Percentiles rank a stretch among this genome's conserved stretches.
Evolutionary conservation across 1,284 basidiomycete species (phyloP).

Genomic region (Sanghuangporus weigelae): DNA sequence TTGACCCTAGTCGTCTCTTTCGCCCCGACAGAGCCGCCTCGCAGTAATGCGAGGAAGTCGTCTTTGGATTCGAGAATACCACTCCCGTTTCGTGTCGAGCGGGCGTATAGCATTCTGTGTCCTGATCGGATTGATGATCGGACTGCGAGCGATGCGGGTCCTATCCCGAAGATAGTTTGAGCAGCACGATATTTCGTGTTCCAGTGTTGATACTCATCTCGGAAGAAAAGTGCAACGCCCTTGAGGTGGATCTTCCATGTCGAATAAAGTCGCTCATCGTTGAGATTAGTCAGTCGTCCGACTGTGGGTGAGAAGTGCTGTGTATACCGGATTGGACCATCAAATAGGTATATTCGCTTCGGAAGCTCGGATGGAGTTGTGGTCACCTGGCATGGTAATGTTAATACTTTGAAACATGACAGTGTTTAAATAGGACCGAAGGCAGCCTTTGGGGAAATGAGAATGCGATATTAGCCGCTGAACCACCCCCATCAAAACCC

Average conservation of each 20-base stretch:
- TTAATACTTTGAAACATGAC: not conserved
- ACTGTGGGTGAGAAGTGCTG: conserved; percentile 64
- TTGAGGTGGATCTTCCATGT: conserved; percentile 75
- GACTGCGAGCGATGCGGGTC: conserved; percentile 54
- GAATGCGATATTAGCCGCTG: too few species aligned
- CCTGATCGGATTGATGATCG: conserved; percentile 64
- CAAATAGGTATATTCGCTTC: conserved; percentile 55
- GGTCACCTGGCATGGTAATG: conserved; percentile 32
- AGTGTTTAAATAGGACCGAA: not conserved
- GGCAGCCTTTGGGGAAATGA: not conserved
- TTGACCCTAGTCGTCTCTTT: conserved; percentile 48
- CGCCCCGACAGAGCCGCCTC: conserved; percentile 22
- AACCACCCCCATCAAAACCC: too few species aligned
- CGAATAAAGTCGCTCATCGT: conserved; percentile 63
- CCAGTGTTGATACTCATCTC: conserved; percentile 58
- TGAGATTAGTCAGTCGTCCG: conserved; percentile 53
- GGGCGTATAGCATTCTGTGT: conserved; percentile 69
- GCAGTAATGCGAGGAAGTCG: conserved; percentile 48
- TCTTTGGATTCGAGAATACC: conserved; percentile 46
- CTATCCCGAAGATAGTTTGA: conserved; percentile 57
- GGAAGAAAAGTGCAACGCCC: conserved; percentile 54
- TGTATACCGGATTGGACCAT: conserved; percentile 67
- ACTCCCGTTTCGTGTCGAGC: conserved; percentile 55
- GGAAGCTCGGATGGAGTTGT: conserved; percentile 33
- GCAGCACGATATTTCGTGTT: conserved; percentile 62